These are phyloP conservation scores for Nepenthes alata DNA, from an alignment of 179 eudicot genomes.

Conservation along the genomic window DNA sequence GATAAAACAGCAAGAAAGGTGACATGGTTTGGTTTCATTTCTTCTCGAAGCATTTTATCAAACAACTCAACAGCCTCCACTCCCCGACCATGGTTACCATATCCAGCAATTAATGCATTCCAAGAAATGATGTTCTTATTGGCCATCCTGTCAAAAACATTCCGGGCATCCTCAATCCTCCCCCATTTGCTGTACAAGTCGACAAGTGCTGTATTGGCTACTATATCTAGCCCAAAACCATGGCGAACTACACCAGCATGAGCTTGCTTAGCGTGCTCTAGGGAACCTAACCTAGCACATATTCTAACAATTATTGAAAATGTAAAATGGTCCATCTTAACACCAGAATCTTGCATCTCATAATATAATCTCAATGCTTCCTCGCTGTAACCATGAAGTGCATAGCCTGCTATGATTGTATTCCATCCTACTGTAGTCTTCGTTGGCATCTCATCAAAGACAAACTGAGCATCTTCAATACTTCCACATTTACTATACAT, in stretches of 20 bases:
- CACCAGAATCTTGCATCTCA: slow-evolving; percentile 79
- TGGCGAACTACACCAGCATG: slow-evolving; percentile 70
- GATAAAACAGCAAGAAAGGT: slow-evolving; percentile 83
- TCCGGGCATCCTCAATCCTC: slow-evolving; percentile 69
- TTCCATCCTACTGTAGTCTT: slow-evolving; percentile 81
- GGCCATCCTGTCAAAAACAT: slow-evolving; percentile 62
- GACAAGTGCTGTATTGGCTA: slow-evolving; percentile 69
- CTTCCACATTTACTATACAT: slow-evolving; percentile 83
- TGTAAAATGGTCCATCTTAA: slow-evolving; percentile 66
- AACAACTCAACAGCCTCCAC: slow-evolving; percentile 59
- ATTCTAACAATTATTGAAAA: slow-evolving; percentile 62
- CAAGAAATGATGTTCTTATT: slow-evolving; percentile 61
- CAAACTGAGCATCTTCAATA: slow-evolving; percentile 54
- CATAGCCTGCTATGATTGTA: slow-evolving; percentile 62
- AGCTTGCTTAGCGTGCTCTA: slow-evolving; percentile 81
- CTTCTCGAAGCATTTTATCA: slow-evolving; percentile 43
- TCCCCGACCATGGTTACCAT: slow-evolving; percentile 74
- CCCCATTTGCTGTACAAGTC: slow-evolving; percentile 95
- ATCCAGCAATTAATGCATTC: slow-evolving; percentile 83
- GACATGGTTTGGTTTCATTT: slow-evolving; percentile 62
- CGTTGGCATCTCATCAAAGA: slow-evolving; percentile 52
- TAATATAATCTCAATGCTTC: slow-evolving; percentile 64
- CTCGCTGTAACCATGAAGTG: slow-evolving; percentile 83
- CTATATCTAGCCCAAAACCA: slow-evolving; percentile 68
- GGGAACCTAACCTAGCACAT: slow-evolving; percentile 64